These are phyloP conservation scores for Elongisporangium prolatum DNA, from an alignment of 352 stramenopile species.

Conservation along the genomic window DNA sequence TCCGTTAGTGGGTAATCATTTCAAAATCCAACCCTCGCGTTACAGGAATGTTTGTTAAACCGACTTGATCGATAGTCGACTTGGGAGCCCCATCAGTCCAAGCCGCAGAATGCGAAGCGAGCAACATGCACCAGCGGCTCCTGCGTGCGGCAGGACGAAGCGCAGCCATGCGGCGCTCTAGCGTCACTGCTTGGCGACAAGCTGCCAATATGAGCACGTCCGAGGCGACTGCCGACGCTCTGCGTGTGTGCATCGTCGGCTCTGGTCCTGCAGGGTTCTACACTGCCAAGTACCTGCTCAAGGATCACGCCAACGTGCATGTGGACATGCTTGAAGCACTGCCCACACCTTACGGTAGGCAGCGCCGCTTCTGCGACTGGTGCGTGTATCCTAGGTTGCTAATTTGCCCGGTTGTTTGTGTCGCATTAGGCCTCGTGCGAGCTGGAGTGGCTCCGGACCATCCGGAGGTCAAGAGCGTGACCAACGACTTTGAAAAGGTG, in stretches of 20 bases:
- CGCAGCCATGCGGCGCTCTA: not conserved
- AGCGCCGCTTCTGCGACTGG: not conserved
- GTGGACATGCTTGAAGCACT: slow-evolving; percentile 94
- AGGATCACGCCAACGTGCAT: slow-evolving; percentile 44
- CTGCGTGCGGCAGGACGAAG: not conserved
- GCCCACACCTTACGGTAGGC: slow-evolving; percentile 89
- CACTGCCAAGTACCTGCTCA: slow-evolving; percentile 93
- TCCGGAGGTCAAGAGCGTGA: slow-evolving; percentile 98
- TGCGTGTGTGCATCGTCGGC: slow-evolving; percentile 88
- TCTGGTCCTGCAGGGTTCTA: slow-evolving; percentile 91
- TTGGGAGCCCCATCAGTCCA: not conserved
- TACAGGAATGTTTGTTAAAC: not conserved
- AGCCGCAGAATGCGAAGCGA: not conserved
- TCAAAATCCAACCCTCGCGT: too few relatives aligned
- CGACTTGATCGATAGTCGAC: not conserved
- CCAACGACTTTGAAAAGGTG: slow-evolving; percentile 95
- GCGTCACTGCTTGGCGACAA: not conserved
- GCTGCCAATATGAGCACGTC: not conserved
- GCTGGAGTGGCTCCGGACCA: slow-evolving; percentile 97
- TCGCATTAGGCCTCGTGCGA: slow-evolving; percentile 86
- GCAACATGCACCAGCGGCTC: not conserved
- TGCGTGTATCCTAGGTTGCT: not conserved
- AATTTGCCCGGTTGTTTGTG: not conserved
- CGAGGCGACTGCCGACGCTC: slow-evolving; percentile 1
- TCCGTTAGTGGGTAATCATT: not conserved